phyloP scores from a whole-genome alignment of 1,284 basidiomycete genomes.

The Schizophyllum commune region DNA sequence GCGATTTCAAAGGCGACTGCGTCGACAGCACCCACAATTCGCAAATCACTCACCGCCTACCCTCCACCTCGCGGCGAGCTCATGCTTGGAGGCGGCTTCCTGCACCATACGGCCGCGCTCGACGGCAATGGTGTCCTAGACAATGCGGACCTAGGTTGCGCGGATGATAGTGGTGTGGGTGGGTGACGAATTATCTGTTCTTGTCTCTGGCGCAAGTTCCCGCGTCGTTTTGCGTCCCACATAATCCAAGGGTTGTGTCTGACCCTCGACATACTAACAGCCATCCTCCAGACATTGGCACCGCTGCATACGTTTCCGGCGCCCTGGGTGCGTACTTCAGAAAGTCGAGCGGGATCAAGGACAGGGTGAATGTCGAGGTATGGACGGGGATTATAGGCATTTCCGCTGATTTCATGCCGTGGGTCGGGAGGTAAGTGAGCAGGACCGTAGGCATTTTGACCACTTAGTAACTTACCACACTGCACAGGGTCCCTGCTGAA shows the following conservation, averaged over 20 bases:
- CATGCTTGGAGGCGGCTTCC: slow-evolving; percentile 54
- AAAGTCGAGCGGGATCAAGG: slow-evolving; percentile 13
- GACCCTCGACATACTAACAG: slow-evolving; percentile 37
- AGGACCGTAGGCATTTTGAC: slow-evolving; percentile 1
- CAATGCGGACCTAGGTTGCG: no score
- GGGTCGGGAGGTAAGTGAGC: slow-evolving; percentile 38
- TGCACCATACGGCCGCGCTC: slow-evolving; percentile 18
- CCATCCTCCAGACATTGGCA: slow-evolving; percentile 39
- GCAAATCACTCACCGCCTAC: slow-evolving; percentile 3
- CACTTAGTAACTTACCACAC: background rate
- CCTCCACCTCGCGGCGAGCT: slow-evolving; percentile 37
- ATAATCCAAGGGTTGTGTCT: no score
- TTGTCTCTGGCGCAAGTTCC: no score
- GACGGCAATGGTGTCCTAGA: slow-evolving; percentile 12
- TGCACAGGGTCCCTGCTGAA: background rate
- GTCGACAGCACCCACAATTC: no score
- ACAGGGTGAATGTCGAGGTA: slow-evolving; percentile 24
- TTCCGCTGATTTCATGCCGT: slow-evolving; percentile 44
- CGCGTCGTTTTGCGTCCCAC: no score
- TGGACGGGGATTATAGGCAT: slow-evolving; percentile 59
- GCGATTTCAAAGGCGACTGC: no score
- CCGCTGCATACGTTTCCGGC: slow-evolving; percentile 24
- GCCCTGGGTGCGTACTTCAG: slow-evolving; percentile 21
- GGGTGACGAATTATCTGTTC: no score
- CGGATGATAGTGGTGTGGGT: background rate